phyloP scores from a whole-genome alignment of 1,284 basidiomycete genomes.

The Mycena citricolor region DNA sequence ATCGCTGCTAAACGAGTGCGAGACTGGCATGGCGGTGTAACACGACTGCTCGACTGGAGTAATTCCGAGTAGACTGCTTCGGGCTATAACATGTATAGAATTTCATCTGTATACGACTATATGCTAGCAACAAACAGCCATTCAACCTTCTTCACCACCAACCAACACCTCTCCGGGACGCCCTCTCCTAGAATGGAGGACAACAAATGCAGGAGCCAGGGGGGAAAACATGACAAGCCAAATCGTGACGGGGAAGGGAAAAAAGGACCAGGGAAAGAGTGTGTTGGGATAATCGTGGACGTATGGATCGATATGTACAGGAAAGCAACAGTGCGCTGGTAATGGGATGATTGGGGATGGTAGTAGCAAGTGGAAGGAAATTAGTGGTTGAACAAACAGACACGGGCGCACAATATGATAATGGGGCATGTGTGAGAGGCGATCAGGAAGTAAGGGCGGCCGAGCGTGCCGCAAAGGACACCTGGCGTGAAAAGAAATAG shows the following conservation, averaged over 20 bases:
- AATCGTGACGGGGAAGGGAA: neutral
- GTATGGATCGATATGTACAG: neutral
- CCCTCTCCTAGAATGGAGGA: too few species aligned
- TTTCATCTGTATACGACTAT: too few species aligned
- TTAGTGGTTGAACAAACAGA: neutral
- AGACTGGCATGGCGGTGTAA: slow-evolving; percentile 17
- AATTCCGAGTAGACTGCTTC: too few species aligned
- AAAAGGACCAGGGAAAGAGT: slow-evolving; percentile 6
- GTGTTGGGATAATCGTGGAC: slow-evolving; percentile 5
- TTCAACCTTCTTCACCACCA: too few species aligned
- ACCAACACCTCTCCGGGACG: too few species aligned
- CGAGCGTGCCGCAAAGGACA: slow-evolving; percentile 2
- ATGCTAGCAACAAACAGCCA: too few species aligned
- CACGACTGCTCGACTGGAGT: slow-evolving; percentile 14
- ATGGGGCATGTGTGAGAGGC: neutral
- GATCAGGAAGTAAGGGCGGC: slow-evolving; percentile 12
- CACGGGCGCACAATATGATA: slow-evolving; percentile 9
- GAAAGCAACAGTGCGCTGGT: neutral
- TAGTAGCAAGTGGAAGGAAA: slow-evolving; percentile 5
- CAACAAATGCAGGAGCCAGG: too few species aligned
- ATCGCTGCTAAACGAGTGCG: slow-evolving; percentile 10
- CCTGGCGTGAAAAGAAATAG: slow-evolving; percentile 20
- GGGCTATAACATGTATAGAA: too few species aligned
- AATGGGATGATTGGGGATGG: slow-evolving; percentile 1
- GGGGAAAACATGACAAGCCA: too few species aligned